Conservation (phyloP, 805 yeast species). For the Ogataea pignaliae region DNA sequence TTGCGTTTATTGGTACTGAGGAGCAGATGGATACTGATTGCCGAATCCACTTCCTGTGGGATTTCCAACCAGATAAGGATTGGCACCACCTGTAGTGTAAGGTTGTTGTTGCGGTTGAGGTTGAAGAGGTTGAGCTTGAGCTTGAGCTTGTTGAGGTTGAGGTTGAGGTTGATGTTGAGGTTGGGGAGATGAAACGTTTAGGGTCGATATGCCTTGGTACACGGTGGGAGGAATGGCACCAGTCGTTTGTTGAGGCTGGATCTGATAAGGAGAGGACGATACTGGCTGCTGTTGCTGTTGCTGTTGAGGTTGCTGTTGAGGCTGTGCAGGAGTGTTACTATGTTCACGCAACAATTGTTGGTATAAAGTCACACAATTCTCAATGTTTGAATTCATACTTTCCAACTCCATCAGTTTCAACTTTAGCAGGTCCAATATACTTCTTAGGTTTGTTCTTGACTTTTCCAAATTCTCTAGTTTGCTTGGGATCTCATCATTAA, state of each 20-base stretch:
- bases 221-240: too few species aligned
- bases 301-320: constrained; percentile 7
- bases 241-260: not conserved
- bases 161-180: not conserved
- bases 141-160: not conserved
- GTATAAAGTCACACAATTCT: constrained; percentile 63
- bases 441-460: constrained; percentile 69
- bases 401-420: constrained; percentile 73
- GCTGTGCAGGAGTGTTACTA: not conserved
- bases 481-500: constrained; percentile 65
- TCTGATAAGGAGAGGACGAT: constrained; percentile 4
- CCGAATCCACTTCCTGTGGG: too few species aligned
- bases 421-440: constrained; percentile 72
- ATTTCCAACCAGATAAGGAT: too few species aligned
- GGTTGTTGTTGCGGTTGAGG: not conserved
- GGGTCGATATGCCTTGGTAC: too few species aligned
- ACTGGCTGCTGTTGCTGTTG: constrained; percentile 9
- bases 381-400: constrained; percentile 65
- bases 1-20: too few species aligned
- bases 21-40: too few species aligned
- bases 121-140: not conserved
- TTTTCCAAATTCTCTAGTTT: constrained; percentile 71
- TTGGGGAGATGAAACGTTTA: too few species aligned
- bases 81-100: too few species aligned
- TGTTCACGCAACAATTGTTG: constrained; percentile 44